A percentile compares a stretch with the other conserved stretches of the same genome.
Conservation (phyloP, 2,329 filamentous ascomycete species). For the Exophiala sp. region DNA sequence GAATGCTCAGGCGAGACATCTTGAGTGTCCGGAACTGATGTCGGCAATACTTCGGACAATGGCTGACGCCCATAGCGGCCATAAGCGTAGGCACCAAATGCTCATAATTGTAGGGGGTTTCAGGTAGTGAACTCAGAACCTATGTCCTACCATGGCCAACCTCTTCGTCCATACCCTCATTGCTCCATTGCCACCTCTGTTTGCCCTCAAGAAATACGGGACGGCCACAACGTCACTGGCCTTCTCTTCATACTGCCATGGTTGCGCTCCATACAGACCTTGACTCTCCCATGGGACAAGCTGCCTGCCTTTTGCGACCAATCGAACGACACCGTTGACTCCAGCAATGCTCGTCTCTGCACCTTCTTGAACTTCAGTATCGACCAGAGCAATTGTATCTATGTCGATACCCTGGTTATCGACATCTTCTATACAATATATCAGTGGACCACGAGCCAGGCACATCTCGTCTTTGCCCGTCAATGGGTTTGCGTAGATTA, state of each 20-base stretch:
- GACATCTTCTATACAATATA: slow-evolving; percentile 1
- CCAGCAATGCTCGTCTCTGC: neutral
- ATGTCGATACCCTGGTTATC: neutral
- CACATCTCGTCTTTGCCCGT: neutral
- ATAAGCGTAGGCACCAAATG: too few species aligned
- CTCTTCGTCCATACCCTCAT: neutral
- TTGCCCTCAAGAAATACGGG: neutral
- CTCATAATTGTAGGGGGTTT: too few species aligned
- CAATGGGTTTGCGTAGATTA: neutral
- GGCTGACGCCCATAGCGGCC: too few species aligned
- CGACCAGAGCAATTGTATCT: neutral
- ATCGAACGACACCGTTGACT: neutral
- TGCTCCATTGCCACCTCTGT: neutral
- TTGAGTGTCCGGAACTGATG: too few species aligned
- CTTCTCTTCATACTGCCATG: neutral
- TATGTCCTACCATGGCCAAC: too few species aligned
- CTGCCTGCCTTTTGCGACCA: neutral
- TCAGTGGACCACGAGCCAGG: slow-evolving; percentile 28
- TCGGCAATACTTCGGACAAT: too few species aligned
- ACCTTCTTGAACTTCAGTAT: neutral
- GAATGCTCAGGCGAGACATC: too few species aligned
- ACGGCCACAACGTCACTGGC: neutral
- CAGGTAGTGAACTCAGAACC: too few species aligned
- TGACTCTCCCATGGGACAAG: neutral
- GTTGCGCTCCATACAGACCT: neutral